Percentiles rank a stretch among this genome's conserved stretches.
Conservation (phyloP, 2,329 filamentous ascomycete species). For the Penicillium italicum region DNA sequence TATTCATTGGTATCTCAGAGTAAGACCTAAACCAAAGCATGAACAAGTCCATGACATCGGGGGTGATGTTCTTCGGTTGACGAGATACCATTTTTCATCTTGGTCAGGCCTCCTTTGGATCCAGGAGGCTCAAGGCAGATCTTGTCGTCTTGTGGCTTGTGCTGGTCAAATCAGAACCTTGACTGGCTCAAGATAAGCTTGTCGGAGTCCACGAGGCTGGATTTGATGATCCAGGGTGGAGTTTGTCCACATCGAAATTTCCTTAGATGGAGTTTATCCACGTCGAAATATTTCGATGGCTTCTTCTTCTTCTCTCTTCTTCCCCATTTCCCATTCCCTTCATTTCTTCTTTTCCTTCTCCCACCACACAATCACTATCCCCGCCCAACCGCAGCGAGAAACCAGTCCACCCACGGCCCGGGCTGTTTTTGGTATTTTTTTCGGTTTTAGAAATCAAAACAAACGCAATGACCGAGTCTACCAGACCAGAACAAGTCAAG, state of each 20-base stretch:
- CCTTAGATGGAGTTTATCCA: constrained; percentile 17
- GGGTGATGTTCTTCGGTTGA: constrained; percentile 11
- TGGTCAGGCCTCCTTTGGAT: neutral
- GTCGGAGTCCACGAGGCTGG: constrained; percentile 12
- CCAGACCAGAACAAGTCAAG: constrained; percentile 9
- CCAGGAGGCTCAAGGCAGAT: constrained; percentile 8
- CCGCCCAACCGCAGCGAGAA: constrained; percentile 18
- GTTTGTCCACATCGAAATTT: constrained; percentile 17
- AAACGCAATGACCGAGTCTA: constrained; percentile 11
- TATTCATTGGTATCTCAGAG: constrained; percentile 22
- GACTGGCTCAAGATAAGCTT: constrained; percentile 20
- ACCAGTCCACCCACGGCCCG: constrained; percentile 19
- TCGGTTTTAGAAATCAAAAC: constrained; percentile 10
- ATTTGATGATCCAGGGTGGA: constrained; percentile 10
- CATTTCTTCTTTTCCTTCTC: neutral
- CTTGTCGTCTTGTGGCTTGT: constrained; percentile 17
- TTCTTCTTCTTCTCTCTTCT: constrained; percentile 14
- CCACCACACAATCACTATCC: constrained; percentile 10
- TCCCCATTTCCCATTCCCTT: neutral
- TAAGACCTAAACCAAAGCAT: constrained; percentile 15
- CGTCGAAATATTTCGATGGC: constrained; percentile 17
- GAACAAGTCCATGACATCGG: constrained; percentile 7
- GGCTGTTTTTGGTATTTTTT: constrained; percentile 14
- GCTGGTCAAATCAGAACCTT: neutral
- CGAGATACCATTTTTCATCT: constrained; percentile 9